These are phyloP conservation scores for Maudiozyma bulderi DNA, from an alignment of 805 yeast species.

Conservation along the genomic window DNA sequence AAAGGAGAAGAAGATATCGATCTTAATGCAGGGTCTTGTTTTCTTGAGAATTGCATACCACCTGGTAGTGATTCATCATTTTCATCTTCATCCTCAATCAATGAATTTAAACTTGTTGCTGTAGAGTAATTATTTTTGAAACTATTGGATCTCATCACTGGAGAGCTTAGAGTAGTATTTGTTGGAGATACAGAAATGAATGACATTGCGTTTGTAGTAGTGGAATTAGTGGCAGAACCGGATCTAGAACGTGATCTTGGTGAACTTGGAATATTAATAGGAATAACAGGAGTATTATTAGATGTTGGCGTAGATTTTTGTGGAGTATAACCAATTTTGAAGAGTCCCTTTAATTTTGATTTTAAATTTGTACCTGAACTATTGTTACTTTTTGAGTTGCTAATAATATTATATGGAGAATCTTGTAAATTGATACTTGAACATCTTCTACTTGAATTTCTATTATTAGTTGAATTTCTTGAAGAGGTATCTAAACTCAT, in stretches of 20 bases:
- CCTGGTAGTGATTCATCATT: neutral
- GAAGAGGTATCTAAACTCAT: neutral
- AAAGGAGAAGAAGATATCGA: neutral
- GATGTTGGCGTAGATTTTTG: neutral
- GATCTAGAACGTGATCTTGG: neutral
- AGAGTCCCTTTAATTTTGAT: slow-evolving; percentile 1
- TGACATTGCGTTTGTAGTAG: neutral
- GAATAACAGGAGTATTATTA: neutral
- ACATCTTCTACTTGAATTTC: neutral
- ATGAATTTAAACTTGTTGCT: neutral
- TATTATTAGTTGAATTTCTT: neutral
- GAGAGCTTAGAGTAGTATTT: neutral
- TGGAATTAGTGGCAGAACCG: neutral
- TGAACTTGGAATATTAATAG: neutral
- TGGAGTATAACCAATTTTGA: neutral
- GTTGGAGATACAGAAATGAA: neutral
- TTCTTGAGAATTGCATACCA: slow-evolving; percentile 1
- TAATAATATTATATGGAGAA: neutral
- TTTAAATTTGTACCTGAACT: neutral
- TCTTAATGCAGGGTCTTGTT: neutral
- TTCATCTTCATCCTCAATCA: slow-evolving; percentile 11
- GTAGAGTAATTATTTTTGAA: neutral
- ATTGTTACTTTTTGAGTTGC: neutral
- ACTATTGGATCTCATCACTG: neutral
- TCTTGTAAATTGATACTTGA: neutral